Conservation (phyloP, 2,329 filamentous ascomycete species). For the Macrophomina pseudophaseolina region DNA sequence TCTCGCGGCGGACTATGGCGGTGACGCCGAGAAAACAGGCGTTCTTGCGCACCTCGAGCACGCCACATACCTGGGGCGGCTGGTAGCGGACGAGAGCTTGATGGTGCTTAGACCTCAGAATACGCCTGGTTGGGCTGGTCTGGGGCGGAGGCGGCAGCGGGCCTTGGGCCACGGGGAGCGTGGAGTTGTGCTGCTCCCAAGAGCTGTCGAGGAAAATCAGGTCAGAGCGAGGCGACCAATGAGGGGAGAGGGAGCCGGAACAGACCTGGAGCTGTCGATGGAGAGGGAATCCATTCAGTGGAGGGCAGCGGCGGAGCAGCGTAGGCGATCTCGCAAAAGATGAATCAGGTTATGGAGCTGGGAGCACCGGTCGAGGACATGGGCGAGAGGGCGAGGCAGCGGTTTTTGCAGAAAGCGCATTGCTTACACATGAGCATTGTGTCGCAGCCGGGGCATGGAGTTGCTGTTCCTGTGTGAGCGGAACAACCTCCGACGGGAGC, state of each 20-base stretch:
- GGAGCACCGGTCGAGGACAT: slow-evolving; percentile 7
- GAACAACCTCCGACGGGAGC: not conserved
- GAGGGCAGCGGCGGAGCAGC: not conserved
- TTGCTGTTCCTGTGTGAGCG: not conserved
- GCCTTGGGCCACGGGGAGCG: slow-evolving; percentile 12
- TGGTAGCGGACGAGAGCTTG: slow-evolving; percentile 13
- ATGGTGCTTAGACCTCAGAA: not conserved
- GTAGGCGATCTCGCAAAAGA: slow-evolving; percentile 4
- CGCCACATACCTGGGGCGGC: slow-evolving; percentile 14
- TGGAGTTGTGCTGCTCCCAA: not conserved
- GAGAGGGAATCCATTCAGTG: slow-evolving; percentile 11
- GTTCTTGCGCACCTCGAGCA: slow-evolving; percentile 17
- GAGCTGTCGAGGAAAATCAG: slow-evolving; percentile 13
- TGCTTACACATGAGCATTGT: not conserved
- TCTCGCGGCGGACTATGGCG: slow-evolving; percentile 17
- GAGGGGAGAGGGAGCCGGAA: not conserved
- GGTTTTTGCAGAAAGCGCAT: not conserved
- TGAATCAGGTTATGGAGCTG: not conserved
- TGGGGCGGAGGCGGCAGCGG: slow-evolving; percentile 11
- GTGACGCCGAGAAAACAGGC: slow-evolving; percentile 17
- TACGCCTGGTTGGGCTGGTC: not conserved
- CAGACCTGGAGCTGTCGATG: slow-evolving; percentile 17
- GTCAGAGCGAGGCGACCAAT: slow-evolving; percentile 11
- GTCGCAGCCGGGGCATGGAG: not conserved
- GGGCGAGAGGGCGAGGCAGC: not conserved